These are phyloP conservation scores for Syzygium syzygioides DNA, from an alignment of 441 rosid genomes.

Conservation along the genomic window DNA sequence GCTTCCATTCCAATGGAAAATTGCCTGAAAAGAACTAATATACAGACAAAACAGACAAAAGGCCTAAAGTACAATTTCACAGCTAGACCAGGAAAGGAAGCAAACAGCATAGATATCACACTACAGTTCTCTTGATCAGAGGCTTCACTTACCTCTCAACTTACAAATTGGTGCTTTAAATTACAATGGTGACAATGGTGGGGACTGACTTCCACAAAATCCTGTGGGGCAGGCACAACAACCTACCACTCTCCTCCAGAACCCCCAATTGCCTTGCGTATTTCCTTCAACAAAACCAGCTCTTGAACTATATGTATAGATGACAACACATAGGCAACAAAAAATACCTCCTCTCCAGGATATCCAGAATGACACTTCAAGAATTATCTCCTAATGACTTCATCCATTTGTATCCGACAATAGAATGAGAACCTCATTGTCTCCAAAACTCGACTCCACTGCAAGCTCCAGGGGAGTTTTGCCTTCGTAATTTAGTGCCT, in stretches of 20 bases:
- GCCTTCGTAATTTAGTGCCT: conserved; percentile 58
- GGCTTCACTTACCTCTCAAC: conserved; percentile 20
- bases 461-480: conserved; percentile 68
- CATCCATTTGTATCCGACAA: conserved; percentile 61
- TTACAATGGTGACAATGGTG: conserved; percentile 16
- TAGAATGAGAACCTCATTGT: conserved; percentile 56
- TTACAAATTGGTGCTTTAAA: not conserved
- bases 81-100: conserved; percentile 25
- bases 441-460: conserved; percentile 46
- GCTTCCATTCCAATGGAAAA: not conserved
- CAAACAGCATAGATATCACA: conserved; percentile 18
- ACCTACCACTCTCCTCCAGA: conserved; percentile 28
- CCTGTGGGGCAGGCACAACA: conserved; percentile 35
- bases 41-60: conserved; percentile 22
- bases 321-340: conserved; percentile 20
- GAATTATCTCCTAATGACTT: conserved; percentile 5
- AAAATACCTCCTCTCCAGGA: conserved; percentile 9
- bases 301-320: conserved; percentile 4
- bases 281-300: conserved; percentile 22
- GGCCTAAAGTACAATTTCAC: conserved; percentile 24
- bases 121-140: conserved; percentile 13
- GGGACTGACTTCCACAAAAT: conserved; percentile 21
- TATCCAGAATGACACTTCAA: conserved; percentile 11
- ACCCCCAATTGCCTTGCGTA: conserved; percentile 11
- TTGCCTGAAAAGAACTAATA: conserved; percentile 23